A percentile compares a stretch with the other conserved stretches of the same genome.
phyloP scores from a whole-genome alignment of 306 rosid genomes.

The Sicyos baderoa region DNA sequence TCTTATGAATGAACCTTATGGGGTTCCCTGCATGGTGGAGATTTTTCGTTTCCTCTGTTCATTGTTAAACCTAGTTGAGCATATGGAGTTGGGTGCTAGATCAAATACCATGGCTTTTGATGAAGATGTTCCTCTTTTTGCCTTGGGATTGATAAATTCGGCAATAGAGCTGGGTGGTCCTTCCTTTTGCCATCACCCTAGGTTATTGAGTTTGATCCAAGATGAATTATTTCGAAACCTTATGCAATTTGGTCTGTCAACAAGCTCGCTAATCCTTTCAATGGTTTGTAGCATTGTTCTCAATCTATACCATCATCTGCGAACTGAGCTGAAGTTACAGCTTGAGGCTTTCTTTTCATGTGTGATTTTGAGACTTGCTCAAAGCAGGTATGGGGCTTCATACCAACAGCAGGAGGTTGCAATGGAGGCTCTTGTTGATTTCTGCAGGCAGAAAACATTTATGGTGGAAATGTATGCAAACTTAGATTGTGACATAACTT shows the following conservation, averaged over 20 bases:
- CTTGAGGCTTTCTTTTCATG: slow-evolving; percentile 91
- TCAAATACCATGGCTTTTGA: slow-evolving; percentile 78
- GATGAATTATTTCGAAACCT: slow-evolving; percentile 43
- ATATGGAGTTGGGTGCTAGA: slow-evolving; percentile 58
- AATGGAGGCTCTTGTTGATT: slow-evolving; percentile 89
- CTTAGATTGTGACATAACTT: slow-evolving; percentile 88
- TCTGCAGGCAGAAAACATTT: slow-evolving; percentile 87
- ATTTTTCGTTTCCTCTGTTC: slow-evolving; percentile 85
- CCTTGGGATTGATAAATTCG: slow-evolving; percentile 75
- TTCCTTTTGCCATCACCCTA: slow-evolving; percentile 62
- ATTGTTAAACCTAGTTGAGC: slow-evolving; percentile 69
- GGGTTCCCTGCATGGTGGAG: slow-evolving; percentile 99
- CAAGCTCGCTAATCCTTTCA: slow-evolving; percentile 75
- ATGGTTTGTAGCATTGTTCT: slow-evolving; percentile 81
- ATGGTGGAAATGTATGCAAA: slow-evolving; percentile 93
- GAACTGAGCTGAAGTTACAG: slow-evolving; percentile 75
- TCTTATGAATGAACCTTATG: slow-evolving; percentile 83
- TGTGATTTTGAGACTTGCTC: slow-evolving; percentile 81
- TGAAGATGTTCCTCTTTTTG: slow-evolving; percentile 94
- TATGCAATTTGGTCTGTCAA: slow-evolving; percentile 46
- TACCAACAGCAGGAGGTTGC: slow-evolving; percentile 93
- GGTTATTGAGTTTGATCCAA: slow-evolving; percentile 31
- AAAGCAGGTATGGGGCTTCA: slow-evolving; percentile 77
- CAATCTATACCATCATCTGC: slow-evolving; percentile 74
- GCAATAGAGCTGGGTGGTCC: slow-evolving; percentile 92